Conservation (phyloP, 73 alveolate genomes). For the Breviolum minutum region DNA sequence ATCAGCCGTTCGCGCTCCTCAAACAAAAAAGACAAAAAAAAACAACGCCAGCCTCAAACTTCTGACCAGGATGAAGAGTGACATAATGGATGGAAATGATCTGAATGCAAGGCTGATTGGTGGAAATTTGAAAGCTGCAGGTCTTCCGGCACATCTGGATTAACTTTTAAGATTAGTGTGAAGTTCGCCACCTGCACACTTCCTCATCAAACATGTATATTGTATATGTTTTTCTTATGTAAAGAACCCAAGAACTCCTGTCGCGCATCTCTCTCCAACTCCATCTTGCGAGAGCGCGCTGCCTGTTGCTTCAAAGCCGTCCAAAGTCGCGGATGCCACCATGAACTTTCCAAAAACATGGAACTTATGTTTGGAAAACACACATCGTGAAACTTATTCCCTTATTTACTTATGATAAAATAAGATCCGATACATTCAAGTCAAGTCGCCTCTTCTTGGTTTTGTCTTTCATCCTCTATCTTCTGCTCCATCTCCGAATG, state of each 20-base stretch:
- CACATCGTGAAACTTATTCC: no score
- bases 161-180: not conserved
- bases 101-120: no score
- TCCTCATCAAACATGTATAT: not conserved
- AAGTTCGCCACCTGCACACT: not conserved
- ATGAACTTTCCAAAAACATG: not conserved
- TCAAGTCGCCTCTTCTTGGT: slow-evolving; percentile 20
- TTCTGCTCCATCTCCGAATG: slow-evolving; percentile 19
- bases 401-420: no score
- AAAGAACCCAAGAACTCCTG: not conserved
- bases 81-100: no score
- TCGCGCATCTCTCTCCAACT: slow-evolving; percentile 40
- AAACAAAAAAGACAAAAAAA: not conserved
- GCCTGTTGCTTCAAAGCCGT: not conserved
- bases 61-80: no score
- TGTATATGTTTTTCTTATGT: no score
- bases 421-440: no score
- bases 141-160: no score
- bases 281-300: not conserved
- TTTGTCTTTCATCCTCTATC: not conserved
- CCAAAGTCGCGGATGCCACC: no score
- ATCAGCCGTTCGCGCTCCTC: slow-evolving; percentile 59
- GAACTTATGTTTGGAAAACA: no score
- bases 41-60: not conserved
- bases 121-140: no score